Percentiles rank a stretch among this genome's conserved stretches.
These are phyloP conservation scores for Malassezia sympodialis DNA, from an alignment of 1,284 basidiomycete genomes.

Conservation along the genomic window DNA sequence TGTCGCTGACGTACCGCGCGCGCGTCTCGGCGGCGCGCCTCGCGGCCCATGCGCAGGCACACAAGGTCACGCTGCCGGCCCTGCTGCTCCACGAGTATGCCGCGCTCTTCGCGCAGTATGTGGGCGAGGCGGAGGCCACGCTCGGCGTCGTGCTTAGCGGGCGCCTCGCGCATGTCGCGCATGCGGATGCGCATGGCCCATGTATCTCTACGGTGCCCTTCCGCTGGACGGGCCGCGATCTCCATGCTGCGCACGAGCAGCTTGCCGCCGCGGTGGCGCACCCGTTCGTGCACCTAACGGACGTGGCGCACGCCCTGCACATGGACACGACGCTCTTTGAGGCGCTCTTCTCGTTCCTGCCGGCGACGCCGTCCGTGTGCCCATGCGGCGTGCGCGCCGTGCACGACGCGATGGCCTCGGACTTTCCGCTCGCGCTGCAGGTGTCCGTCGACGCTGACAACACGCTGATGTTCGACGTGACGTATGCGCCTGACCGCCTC, in stretches of 20 bases:
- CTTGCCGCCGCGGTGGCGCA: conserved; percentile 15
- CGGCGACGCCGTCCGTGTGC: neutral
- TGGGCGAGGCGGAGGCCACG: conserved; percentile 27
- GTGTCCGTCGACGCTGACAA: conserved; percentile 20
- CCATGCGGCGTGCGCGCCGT: conserved; percentile 4
- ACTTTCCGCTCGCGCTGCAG: conserved; percentile 35
- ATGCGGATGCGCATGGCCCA: conserved; percentile 35
- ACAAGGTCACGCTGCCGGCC: conserved; percentile 28
- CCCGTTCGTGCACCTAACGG: conserved; percentile 33
- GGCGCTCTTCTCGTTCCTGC: conserved; percentile 33
- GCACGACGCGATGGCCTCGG: conserved; percentile 25
- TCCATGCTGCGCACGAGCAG: conserved; percentile 15
- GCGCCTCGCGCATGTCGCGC: conserved; percentile 19
- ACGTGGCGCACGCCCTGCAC: conserved; percentile 27
- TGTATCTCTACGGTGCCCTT: conserved; percentile 40
- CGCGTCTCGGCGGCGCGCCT: conserved; percentile 1
- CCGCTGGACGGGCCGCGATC: conserved; percentile 11
- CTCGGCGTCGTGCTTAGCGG: conserved; percentile 40
- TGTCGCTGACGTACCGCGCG: neutral
- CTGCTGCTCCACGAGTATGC: conserved; percentile 26
- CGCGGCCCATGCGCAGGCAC: conserved; percentile 17
- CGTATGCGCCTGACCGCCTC: conserved; percentile 21
- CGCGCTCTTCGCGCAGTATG: conserved; percentile 25
- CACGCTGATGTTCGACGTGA: conserved; percentile 21
- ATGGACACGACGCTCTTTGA: conserved; percentile 25